Evolutionary conservation across 768 basidiomycete genomes (phyloP), one percentile per base, ranked within the genome.

Genomic region (Podaxis sp.): DNA sequence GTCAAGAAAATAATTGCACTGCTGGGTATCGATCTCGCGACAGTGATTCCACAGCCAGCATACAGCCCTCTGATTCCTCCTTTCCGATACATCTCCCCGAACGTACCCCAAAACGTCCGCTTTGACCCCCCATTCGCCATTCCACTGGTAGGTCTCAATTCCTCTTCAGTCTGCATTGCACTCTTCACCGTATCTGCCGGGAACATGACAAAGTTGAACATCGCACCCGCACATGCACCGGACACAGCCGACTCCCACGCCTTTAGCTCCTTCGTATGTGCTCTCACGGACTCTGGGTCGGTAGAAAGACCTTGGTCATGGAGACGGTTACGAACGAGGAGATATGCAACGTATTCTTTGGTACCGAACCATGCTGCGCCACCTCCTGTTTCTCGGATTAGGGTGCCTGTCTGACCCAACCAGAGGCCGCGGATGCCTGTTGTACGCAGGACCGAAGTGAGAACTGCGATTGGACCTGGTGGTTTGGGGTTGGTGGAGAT

Each of bases 141-240:
- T 53, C 51, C 42, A 46, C 27, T 60, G 5, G 27, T 1, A n/a
- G 87, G 84, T 6, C 90, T 79, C 59, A 96, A 78, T 73, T 97
- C 95, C 56, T 91, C 90, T 71, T 89, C 90, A 0, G 96, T 98
- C 79, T 98, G 96, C 70, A 98, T 91, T 61, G 93, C 83, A 63
- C 89, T 91, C 80, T 98, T 98, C 67, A 98, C 82, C 28, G 91
- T 91, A 74, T 98, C 96, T 3, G 95, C 95, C 0, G 96, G 96
- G 79, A 95, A 98, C 55, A 96, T 79, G n/a, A 91, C 81, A 67
- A 95, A 75, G 64, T 91, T 95, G 75, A 91, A 96, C 50, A 83
- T 79, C 3, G 89, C 87, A 9, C 95, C 95, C 1, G 95, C 93
- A 58, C 85, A 81, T 3, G 93, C 95, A 18, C 95, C 95, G 0